phyloP scores from a whole-genome alignment of 2,329 filamentous ascomycete species.

The Talaromyces sp. region DNA sequence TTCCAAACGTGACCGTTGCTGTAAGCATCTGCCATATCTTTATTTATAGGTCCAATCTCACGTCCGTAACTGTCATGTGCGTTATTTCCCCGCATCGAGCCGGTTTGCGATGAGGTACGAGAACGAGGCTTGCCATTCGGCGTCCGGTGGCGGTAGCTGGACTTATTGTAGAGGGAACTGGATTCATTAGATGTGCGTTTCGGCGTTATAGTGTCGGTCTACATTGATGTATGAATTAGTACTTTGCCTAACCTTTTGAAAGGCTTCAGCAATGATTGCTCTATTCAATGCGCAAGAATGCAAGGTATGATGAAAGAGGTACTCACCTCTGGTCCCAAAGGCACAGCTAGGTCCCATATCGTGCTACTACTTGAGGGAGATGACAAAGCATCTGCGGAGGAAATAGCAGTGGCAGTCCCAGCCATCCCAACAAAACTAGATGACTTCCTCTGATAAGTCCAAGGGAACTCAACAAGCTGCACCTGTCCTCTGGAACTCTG shows the following conservation, averaged over 20 bases:
- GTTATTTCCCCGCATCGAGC: slow-evolving; percentile 14
- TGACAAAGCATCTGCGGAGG: slow-evolving; percentile 36
- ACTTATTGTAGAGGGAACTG: slow-evolving; percentile 23
- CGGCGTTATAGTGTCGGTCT: slow-evolving; percentile 6
- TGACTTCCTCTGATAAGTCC: neutral
- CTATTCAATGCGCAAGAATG: neutral
- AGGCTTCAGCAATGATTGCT: neutral
- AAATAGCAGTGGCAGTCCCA: slow-evolving; percentile 36
- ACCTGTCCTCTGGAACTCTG: neutral
- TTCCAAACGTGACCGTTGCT: slow-evolving; percentile 17
- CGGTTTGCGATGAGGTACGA: slow-evolving; percentile 29
- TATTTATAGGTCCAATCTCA: slow-evolving; percentile 25
- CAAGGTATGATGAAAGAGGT: neutral
- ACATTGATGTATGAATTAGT: neutral
- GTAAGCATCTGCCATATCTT: slow-evolving; percentile 22
- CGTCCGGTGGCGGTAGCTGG: slow-evolving; percentile 25
- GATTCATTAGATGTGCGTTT: slow-evolving; percentile 36
- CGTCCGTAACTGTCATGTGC: slow-evolving; percentile 24
- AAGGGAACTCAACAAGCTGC: neutral
- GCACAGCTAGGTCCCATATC: slow-evolving; percentile 37
- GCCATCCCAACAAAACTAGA: slow-evolving; percentile 29
- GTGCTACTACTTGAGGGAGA: slow-evolving; percentile 31
- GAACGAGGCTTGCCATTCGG: slow-evolving; percentile 29
- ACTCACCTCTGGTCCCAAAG: slow-evolving; percentile 34
- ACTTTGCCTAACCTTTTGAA: neutral